Evolutionary conservation across 129 eudicot species (phyloP), one percentile per base, ranked within the genome.

Genomic region (Tagetes patula): DNA sequence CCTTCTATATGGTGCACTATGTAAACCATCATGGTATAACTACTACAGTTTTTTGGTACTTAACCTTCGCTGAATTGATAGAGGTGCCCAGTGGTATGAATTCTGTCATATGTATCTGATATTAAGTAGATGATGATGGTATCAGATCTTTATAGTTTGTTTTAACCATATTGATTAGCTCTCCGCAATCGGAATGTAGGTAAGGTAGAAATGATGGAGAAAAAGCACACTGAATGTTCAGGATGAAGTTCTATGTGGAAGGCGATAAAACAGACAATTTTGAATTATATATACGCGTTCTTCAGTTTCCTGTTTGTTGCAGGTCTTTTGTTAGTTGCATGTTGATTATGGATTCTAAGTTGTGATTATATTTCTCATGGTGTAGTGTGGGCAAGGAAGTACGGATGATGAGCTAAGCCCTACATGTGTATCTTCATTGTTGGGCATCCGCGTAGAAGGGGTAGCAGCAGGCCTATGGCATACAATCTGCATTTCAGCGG

Each of bases 401-500:
- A 90, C 97, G 2, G 98, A 94, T 40, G 98, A 94, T 80, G 97
- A 90, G 79, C 80, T 94, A 63, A 90, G 91, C 81, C 98, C 98
- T 62, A 81, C 84, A 34, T 94, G 97, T 72, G 97, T 94, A 67
- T 79, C 98, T 50, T 82, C 98, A n/a, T 84, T 94, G 71, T 82
- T 87, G 79, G 98, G 98, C 49, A 84, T 90, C 67, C 82, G 64
- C 39, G 82, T 94, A 79, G 89, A 83, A 9, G 80, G 87, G 3
- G 87, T 94, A 34, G 92, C 98, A 31, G 96, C 98, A 6, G 98
- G 98, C 54, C 90, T 94, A 27, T 94, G 98, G 98, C 98, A 94
- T 63, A 94, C 96, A 39, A 80, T 86, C 74, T 90, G 98, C 83
- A 78, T 90, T 63, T 94, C 98, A 77, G 87, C 85, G 52, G 96